Evolutionary conservation across 2,329 filamentous ascomycete genomes (phyloP).

Genomic region (Dissoconium aciculare): DNA sequence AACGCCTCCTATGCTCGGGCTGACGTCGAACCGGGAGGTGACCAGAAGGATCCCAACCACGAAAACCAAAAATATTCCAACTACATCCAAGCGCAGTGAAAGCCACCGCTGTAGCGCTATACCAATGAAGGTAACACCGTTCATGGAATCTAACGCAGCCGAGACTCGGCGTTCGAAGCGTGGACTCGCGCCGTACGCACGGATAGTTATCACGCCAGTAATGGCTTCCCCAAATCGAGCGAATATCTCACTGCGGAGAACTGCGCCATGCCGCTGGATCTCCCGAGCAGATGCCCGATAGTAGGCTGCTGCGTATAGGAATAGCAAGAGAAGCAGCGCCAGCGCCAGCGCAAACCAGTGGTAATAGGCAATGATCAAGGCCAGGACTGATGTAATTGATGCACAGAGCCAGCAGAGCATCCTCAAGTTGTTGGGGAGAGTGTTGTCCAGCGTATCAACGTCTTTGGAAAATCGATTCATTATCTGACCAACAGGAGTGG

Average conservation of each 20-base stretch:
- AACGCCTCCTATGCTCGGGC: conserved; percentile 78
- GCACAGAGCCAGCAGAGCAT: conserved; percentile 48
- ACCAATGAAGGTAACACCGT: too few species aligned
- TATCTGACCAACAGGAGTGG: conserved; percentile 77
- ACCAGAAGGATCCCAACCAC: conserved; percentile 81
- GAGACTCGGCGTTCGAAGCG: conserved; percentile 82
- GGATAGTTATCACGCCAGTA: conserved; percentile 79
- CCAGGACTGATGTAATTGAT: conserved; percentile 64
- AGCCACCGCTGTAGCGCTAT: conserved; percentile 98
- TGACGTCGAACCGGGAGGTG: conserved; percentile 59
- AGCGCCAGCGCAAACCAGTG: conserved; percentile 67
- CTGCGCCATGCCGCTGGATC: conserved; percentile 76
- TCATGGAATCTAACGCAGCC: conserved; percentile 66
- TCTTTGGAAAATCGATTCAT: conserved; percentile 97
- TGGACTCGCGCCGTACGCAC: conserved; percentile 78
- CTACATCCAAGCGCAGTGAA: conserved; percentile 68
- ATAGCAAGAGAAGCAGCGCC: conserved; percentile 62
- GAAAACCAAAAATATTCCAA: conserved; percentile 76
- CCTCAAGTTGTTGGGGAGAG: too few species aligned
- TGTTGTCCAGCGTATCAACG: conserved; percentile 66
- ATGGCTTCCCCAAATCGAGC: conserved; percentile 90
- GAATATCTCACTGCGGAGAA: conserved; percentile 79
- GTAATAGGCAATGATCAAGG: conserved; percentile 59
- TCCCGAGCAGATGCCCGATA: conserved; percentile 83
- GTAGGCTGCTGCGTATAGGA: conserved; percentile 62